Base-by-base conservation (phyloP, 345 rosid genomes). In the Raphanus sativus region DNA sequence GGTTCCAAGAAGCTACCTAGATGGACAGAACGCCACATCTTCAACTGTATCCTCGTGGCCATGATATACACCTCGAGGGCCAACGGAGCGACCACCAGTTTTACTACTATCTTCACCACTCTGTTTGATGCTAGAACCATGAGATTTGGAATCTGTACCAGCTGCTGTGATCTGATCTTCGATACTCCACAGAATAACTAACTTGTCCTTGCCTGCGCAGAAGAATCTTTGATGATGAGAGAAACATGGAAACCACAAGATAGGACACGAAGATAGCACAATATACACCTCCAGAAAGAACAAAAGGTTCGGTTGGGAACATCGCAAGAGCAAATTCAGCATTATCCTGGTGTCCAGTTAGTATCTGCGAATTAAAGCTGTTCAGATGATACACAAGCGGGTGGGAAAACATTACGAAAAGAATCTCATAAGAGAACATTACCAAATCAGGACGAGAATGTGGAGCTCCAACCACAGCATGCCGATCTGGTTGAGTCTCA, bases 281-380 rank as follows among this genome's bases (percentile, higher is more conserved):
- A 33, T 32, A 73, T 62, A 34, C 77, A 94, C 98, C 98, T 89
- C 98, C 98, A 87, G 98, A 94, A 62, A 94, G 92, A 58, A 94
- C 98, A 86, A 79, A 89, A 21, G 98, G 97, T 75, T 92, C 97
- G 55, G 89, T 85, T 45, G 93, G 97, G 83, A 91, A 92, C 98
- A 92, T 85, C 61, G 98, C 93, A 70, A 94, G 98, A 74, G 97
- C 98, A 83, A 89, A 94, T 82, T 94, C 98, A 59, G 98, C 98
- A 89, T 89, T 84, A 77, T 94, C 97, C 77, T 87, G 90, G 78
- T 94, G 98, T 66, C 98, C 98, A 33, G 89, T 89, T 81, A 94
- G 84, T 81, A 92, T 81, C 98, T 94, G 86, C 75, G 83, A 58
- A 48, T 8, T 59, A 81, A 61, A 65, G 7, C 28, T 65, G 55